phyloP scores from a whole-genome alignment of 495 filamentous ascomycete species.

The Neurospora tetrasperma region DNA sequence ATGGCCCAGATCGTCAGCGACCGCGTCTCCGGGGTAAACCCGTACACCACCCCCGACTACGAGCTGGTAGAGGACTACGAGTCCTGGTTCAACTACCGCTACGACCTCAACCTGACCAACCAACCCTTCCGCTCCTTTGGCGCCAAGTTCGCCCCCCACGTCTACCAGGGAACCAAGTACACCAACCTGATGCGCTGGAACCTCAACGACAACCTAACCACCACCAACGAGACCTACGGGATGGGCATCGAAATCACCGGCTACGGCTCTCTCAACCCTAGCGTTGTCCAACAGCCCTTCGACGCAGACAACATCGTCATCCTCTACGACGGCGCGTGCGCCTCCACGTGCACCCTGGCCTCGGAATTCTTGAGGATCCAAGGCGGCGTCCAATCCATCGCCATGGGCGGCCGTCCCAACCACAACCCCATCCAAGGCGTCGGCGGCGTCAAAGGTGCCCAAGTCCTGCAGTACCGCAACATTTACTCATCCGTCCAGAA shows the following conservation, averaged over 20 bases:
- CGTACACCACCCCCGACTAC: constrained; percentile 14
- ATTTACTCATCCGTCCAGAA: neutral
- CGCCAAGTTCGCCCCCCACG: constrained; percentile 26
- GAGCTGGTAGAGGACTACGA: constrained; percentile 20
- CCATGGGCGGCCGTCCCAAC: constrained; percentile 45
- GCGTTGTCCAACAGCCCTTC: constrained; percentile 35
- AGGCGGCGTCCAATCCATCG: constrained; percentile 44
- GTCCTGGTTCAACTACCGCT: constrained; percentile 28
- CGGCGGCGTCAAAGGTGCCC: constrained; percentile 47
- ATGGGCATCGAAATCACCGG: constrained; percentile 34
- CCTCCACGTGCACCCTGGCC: constrained; percentile 51
- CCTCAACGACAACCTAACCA: constrained; percentile 26
- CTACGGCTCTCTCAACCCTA: constrained; percentile 21
- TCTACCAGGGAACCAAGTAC: constrained; percentile 23
- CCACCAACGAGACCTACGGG: constrained; percentile 28
- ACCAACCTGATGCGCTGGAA: constrained; percentile 32
- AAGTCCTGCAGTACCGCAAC: constrained; percentile 13
- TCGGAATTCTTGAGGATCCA: constrained; percentile 44
- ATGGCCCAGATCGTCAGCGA: constrained; percentile 22
- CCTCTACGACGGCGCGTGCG: constrained; percentile 46
- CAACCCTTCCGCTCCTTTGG: constrained; percentile 26
- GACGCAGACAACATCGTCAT: constrained; percentile 13
- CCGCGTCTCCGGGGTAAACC: constrained; percentile 21
- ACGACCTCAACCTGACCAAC: constrained; percentile 26
- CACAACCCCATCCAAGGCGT: constrained; percentile 44